Conservation (phyloP, 495 filamentous ascomycete species). For the Tirmania nivea region DNA sequence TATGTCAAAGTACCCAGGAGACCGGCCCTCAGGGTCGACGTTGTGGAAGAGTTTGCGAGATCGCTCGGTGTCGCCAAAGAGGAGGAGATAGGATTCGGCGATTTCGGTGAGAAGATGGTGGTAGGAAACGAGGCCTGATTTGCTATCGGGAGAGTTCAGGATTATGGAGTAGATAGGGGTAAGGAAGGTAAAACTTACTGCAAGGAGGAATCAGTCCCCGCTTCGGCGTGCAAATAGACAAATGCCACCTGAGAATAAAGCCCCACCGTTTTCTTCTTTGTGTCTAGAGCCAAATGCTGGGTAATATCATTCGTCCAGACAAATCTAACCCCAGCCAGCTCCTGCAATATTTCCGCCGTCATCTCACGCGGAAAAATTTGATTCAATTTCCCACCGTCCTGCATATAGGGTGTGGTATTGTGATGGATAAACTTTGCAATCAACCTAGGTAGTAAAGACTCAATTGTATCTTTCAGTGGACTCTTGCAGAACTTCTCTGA, state of each 20-base stretch:
- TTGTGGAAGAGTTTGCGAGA: not conserved
- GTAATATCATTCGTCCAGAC: slow-evolving; percentile 1
- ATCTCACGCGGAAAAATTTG: not conserved
- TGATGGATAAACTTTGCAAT: not conserved
- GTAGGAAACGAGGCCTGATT: not conserved
- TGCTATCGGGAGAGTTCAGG: not conserved
- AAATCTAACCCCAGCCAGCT: not conserved
- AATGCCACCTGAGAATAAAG: slow-evolving; percentile 3
- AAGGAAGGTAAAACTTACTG: not conserved
- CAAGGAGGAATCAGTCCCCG: not conserved
- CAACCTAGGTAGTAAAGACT: not conserved
- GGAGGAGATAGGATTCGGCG: not conserved
- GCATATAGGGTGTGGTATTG: not conserved
- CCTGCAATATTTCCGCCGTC: slow-evolving; percentile 1
- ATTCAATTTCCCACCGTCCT: not conserved
- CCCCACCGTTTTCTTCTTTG: not conserved
- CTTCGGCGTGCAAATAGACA: not conserved
- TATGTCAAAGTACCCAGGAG: slow-evolving; percentile 2
- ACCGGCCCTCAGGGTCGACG: not conserved
- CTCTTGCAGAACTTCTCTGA: not conserved
- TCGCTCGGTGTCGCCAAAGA: not conserved
- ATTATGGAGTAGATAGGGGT: not conserved
- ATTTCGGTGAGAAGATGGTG: slow-evolving; percentile 1
- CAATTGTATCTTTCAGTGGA: not conserved
- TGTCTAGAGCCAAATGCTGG: not conserved